These are phyloP conservation scores for Microstroma glucosiphilum DNA, from an alignment of 1,284 basidiomycete species.

Conservation along the genomic window DNA sequence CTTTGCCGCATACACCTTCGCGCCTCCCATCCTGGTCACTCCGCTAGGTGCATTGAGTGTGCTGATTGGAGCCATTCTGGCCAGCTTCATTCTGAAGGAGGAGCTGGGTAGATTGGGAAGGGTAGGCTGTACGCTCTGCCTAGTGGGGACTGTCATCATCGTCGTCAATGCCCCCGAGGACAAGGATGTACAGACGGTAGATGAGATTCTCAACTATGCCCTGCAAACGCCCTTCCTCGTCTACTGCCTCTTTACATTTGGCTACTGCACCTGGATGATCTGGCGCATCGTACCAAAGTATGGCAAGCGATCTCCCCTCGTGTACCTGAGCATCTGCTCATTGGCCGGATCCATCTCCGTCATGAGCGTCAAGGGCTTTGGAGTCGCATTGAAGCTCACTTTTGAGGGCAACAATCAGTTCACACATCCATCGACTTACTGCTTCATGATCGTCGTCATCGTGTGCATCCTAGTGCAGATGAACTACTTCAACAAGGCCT, in stretches of 20 bases:
- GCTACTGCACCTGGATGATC: conserved; percentile 73
- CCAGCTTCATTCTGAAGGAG: conserved; percentile 87
- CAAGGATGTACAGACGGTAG: conserved; percentile 85
- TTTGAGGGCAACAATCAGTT: conserved; percentile 93
- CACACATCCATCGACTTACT: conserved; percentile 85
- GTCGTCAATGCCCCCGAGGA: conserved; percentile 95
- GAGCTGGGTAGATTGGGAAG: conserved; percentile 87
- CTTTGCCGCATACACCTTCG: conserved; percentile 97
- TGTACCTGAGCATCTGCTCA: conserved; percentile 91
- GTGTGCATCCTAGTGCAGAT: conserved; percentile 89
- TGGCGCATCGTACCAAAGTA: conserved; percentile 78
- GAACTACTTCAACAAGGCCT: conserved; percentile 99
- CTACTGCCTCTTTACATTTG: conserved; percentile 77
- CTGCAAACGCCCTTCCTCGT: conserved; percentile 70
- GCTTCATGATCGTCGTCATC: conserved; percentile 77
- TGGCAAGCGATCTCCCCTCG: conserved; percentile 78
- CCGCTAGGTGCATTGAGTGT: conserved; percentile 92
- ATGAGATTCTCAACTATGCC: conserved; percentile 85
- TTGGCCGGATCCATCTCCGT: conserved; percentile 74
- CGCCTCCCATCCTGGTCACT: conserved; percentile 92
- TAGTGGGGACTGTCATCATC: conserved; percentile 86
- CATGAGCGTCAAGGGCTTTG: conserved; percentile 94
- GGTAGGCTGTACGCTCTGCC: conserved; percentile 82
- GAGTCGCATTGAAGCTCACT: conserved; percentile 91
- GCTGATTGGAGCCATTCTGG: conserved; percentile 71